phyloP scores from a whole-genome alignment of 139 green algal genomes.

The Ostreobium quekettii region DNA sequence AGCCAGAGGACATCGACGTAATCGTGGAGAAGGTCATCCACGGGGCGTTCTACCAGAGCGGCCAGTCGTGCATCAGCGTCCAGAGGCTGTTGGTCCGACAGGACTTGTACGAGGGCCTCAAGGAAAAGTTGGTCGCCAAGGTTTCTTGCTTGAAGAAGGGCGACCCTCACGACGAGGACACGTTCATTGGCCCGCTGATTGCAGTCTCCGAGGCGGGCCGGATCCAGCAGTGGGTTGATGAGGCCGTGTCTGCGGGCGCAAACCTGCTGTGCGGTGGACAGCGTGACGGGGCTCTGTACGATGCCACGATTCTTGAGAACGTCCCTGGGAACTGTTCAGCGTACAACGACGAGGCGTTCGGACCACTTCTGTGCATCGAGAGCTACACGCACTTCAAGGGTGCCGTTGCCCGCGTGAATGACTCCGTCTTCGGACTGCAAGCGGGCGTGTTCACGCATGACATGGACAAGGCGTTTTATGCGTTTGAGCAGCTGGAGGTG shows the following conservation, averaged over 20 bases:
- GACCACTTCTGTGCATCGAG: slow-evolving; percentile 24
- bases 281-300: slow-evolving; percentile 26
- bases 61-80: slow-evolving; percentile 39
- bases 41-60: slow-evolving; percentile 31
- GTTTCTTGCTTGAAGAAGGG: slow-evolving; percentile 26
- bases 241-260: slow-evolving; percentile 24
- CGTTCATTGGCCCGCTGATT: slow-evolving; percentile 33
- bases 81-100: slow-evolving; percentile 27
- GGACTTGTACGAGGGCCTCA: slow-evolving; percentile 30
- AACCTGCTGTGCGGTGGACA: slow-evolving; percentile 24
- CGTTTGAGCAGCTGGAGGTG: slow-evolving; percentile 32
- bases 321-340: slow-evolving; percentile 16
- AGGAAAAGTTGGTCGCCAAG: slow-evolving; percentile 22
- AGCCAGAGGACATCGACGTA: neutral
- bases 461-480: slow-evolving; percentile 37
- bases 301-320: slow-evolving; percentile 29
- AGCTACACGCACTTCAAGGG: slow-evolving; percentile 24
- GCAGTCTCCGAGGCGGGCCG: slow-evolving; percentile 28
- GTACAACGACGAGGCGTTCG: slow-evolving; percentile 29
- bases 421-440: slow-evolving; percentile 30
- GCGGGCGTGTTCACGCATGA: slow-evolving; percentile 31
- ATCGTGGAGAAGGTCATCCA: slow-evolving; percentile 12
- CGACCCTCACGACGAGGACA: slow-evolving; percentile 31
- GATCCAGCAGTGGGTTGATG: slow-evolving; percentile 28
- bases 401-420: slow-evolving; percentile 25